Evolutionary conservation across 257 asterid genomes (phyloP).

Genomic region (Lantana camara): DNA sequence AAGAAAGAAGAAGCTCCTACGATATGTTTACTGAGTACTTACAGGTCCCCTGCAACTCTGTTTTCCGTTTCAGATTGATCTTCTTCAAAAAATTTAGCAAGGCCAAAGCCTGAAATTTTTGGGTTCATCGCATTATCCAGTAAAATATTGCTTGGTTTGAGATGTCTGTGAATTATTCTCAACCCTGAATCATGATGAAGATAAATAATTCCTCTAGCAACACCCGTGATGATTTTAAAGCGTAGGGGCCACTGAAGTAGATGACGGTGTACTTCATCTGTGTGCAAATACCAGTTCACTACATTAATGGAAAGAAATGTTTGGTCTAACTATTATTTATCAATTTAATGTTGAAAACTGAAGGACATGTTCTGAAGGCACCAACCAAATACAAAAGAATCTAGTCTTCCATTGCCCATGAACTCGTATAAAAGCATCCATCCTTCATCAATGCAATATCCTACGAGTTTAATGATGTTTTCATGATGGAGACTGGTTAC

Average conservation of each 20-base stretch:
- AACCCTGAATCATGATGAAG: conserved; percentile 29
- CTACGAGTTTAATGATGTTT: too few relatives aligned
- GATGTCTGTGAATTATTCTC: conserved; percentile 19
- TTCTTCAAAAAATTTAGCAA: conserved; percentile 1
- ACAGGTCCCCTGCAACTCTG: conserved; percentile 8
- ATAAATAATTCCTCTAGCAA: conserved; percentile 24
- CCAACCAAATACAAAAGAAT: conserved; percentile 10
- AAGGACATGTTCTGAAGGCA: not conserved
- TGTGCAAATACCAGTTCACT: not conserved
- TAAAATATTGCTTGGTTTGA: conserved; percentile 11
- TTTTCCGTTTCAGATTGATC: not conserved
- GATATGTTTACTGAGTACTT: not conserved
- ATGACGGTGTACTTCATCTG: conserved; percentile 5
- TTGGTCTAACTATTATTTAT: not conserved
- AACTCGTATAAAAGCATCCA: conserved; percentile 21
- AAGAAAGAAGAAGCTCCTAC: too few relatives aligned
- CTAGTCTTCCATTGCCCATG: conserved; percentile 22
- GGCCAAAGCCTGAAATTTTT: conserved; percentile 22
- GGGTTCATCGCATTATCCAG: conserved; percentile 31
- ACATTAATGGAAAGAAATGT: not conserved
- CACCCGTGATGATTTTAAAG: conserved; percentile 20
- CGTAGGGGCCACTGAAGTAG: conserved; percentile 15
- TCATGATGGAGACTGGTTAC: too few relatives aligned
- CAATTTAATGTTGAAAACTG: not conserved
- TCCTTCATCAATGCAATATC: conserved; percentile 17